These are phyloP conservation scores for Dianthus caryophyllus DNA, from an alignment of 148 eudicot species.

Conservation along the genomic window DNA sequence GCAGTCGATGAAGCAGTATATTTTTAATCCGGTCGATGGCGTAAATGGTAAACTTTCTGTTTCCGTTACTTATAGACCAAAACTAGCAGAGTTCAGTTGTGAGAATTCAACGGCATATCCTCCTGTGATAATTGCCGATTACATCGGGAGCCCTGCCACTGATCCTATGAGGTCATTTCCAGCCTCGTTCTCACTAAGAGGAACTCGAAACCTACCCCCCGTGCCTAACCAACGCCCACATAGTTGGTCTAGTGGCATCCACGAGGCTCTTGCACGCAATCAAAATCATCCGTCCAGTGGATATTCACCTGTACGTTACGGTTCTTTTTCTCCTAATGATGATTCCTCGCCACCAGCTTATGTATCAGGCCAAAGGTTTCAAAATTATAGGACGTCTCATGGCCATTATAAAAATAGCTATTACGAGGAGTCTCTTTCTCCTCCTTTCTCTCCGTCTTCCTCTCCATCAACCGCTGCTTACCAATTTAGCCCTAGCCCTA, in stretches of 20 bases:
- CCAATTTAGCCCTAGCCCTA: constrained; percentile 43
- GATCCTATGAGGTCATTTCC: constrained; percentile 83
- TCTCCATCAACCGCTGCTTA: constrained; percentile 69
- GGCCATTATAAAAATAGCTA: constrained; percentile 39
- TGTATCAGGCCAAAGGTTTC: constrained; percentile 50
- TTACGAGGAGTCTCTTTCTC: constrained; percentile 77
- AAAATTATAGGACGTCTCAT: constrained; percentile 34
- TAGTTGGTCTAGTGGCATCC: constrained; percentile 85
- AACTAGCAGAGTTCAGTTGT: constrained; percentile 59
- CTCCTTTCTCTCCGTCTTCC: constrained; percentile 87
- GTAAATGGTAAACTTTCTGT: constrained; percentile 75
- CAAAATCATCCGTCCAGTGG: constrained; percentile 42
- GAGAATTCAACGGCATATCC: constrained; percentile 62
- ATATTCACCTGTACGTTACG: constrained; percentile 50
- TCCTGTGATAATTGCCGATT: constrained; percentile 77
- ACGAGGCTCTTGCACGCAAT: constrained; percentile 32
- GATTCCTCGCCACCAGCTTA: constrained; percentile 44
- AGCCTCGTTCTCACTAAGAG: constrained; percentile 46
- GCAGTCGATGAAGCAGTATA: constrained; percentile 60
- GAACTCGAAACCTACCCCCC: constrained; percentile 41
- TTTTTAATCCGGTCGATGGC: constrained; percentile 63
- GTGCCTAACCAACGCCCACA: constrained; percentile 69
- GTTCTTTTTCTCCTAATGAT: constrained; percentile 40
- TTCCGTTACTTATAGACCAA: constrained; percentile 65
- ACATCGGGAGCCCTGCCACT: constrained; percentile 93